A percentile compares a stretch with the other conserved stretches of the same genome.
Evolutionary conservation across 176 grass and related monocot species (phyloP).

Genomic region (Musa beccarii): DNA sequence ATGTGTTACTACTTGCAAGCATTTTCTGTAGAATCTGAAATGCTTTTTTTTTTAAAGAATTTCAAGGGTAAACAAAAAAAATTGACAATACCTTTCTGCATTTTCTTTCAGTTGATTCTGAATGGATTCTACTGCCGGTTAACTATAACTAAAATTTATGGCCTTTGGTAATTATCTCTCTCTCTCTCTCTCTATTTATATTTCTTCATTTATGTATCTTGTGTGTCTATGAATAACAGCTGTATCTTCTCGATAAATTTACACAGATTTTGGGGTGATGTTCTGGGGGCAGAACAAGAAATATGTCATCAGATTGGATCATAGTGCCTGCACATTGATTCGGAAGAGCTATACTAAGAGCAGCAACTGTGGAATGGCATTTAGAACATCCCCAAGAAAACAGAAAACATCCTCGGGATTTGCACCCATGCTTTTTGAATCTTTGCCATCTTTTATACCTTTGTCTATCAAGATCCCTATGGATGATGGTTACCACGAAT

Average conservation of each 20-base stretch:
- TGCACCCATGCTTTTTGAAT: conserved; percentile 10
- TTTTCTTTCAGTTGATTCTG: conserved; percentile 1
- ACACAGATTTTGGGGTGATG: conserved; percentile 22
- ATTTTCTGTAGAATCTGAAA: not conserved
- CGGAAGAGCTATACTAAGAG: conserved; percentile 20
- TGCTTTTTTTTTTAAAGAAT: not conserved
- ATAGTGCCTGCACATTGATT: conserved; percentile 14
- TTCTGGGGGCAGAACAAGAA: conserved; percentile 3
- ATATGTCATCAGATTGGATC: conserved; percentile 12
- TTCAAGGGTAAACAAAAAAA: not conserved
- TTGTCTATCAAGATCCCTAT: conserved; percentile 71
- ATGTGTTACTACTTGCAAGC: not conserved
- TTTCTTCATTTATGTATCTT: not conserved
- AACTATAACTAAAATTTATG: conserved; percentile 38
- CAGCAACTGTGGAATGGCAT: conserved; percentile 44
- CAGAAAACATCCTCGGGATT: conserved; percentile 24
- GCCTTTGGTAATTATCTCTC: conserved; percentile 28
- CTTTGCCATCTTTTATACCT: conserved; percentile 58
- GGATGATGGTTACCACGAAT: conserved; percentile 48
- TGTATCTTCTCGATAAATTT: conserved; percentile 7
- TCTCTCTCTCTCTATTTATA: not conserved
- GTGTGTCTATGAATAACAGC: not conserved
- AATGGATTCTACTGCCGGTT: conserved; percentile 50
- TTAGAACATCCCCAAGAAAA: conserved; percentile 32
- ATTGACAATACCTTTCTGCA: not conserved